Base-by-base conservation (phyloP, 768 basidiomycete genomes). In the Collybiopsis confluens region DNA sequence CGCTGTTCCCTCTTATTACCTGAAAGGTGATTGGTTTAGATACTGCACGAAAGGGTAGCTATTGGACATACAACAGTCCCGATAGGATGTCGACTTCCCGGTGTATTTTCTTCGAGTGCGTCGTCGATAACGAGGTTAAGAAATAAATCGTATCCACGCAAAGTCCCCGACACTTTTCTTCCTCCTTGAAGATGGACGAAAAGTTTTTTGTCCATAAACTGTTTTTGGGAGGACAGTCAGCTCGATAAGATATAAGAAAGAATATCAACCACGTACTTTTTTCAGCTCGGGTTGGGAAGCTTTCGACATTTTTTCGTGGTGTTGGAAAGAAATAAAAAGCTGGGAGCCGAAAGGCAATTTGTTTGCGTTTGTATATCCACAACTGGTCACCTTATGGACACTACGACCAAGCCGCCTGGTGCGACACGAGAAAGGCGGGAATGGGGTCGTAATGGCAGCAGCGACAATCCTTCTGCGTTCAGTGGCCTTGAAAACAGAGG, bases 131-230 rank as follows among this genome's bases (percentile, higher is more conserved):
- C 97, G 36, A 99, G 80, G 70, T 99, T 99, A 67, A 99, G 75
- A 78, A 99, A 99, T 59, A 99, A 88, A 77, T 99, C 97, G 70
- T 97, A 99, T 49, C 97, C 97, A 58, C 97, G 87, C 47, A 99
- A 74, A 13, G 85, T 86, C 52, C 97, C 97, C 73, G 91, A 93
- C 64, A 99, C 91, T 81, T 92, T 92, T 64, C 96, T 87, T 52
- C 93, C 93, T 44, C 90, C 92, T 67, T 97, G 94, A 6, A 99
- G 76, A 73, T 96, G 85, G 64, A 99, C 77, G 71, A 95, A 95
- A 61, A 98, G 75, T 65, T 88, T 90, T 76, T 98, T 96, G 81
- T 99, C 97, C 95, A 99, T 98, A 68, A 97, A 99, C 91, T 98
- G n/a, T n/a, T n/a, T n/a, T n/a, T n/a, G n/a, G 28, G 38, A 56